phyloP scores from a whole-genome alignment of 805 yeast genomes.

The Spathaspora girioi region DNA sequence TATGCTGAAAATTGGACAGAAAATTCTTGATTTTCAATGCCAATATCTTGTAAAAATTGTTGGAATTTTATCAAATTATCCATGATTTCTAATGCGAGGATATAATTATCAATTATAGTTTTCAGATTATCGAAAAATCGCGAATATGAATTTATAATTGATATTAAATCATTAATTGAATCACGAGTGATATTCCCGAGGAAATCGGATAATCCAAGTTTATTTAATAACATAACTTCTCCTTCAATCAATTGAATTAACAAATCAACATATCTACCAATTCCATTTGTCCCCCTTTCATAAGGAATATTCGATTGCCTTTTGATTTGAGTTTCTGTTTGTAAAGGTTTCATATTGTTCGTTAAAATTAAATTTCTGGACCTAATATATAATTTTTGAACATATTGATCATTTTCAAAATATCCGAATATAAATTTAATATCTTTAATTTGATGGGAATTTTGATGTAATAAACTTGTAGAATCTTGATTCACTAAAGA shows the following conservation, averaged over 20 bases:
- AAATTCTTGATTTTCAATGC: slow-evolving; percentile 3
- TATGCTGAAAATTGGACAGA: slow-evolving; percentile 14
- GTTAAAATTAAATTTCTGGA: slow-evolving; percentile 28
- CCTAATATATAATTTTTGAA: slow-evolving; percentile 15
- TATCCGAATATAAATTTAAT: slow-evolving; percentile 42
- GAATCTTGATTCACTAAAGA: slow-evolving; percentile 2
- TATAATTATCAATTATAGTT: slow-evolving; percentile 19
- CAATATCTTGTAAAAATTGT: slow-evolving; percentile 5
- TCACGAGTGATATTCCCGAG: not conserved
- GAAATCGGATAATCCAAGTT: slow-evolving; percentile 11
- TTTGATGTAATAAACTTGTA: slow-evolving; percentile 22
- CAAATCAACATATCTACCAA: slow-evolving; percentile 51
- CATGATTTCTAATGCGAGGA: slow-evolving; percentile 38
- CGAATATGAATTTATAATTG: not conserved
- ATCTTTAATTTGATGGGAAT: slow-evolving; percentile 27
- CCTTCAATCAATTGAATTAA: slow-evolving; percentile 46
- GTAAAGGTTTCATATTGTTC: slow-evolving; percentile 43
- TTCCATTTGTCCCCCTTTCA: slow-evolving; percentile 60
- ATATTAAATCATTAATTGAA: not conserved
- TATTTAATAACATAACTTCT: slow-evolving; percentile 46
- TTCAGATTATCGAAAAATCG: slow-evolving; percentile 10
- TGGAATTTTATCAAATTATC: slow-evolving; percentile 35
- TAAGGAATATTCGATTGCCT: slow-evolving; percentile 40
- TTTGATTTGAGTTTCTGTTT: slow-evolving; percentile 42
- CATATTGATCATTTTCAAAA: slow-evolving; percentile 27